phyloP scores from a whole-genome alignment of 2,329 filamentous ascomycete genomes.

The Venturia asperata region DNA sequence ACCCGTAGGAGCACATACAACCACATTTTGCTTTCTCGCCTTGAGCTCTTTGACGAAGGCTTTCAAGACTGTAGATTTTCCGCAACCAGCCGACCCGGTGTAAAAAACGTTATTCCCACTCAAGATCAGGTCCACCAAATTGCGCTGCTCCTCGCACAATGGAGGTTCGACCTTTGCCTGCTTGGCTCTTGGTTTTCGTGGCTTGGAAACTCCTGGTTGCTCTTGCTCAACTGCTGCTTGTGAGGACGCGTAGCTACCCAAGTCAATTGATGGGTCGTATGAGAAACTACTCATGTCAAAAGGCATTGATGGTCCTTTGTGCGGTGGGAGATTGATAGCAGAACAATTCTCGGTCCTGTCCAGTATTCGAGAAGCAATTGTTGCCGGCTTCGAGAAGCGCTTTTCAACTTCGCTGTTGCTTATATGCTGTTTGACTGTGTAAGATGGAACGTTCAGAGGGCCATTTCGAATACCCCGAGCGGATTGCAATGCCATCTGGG shows the following conservation, averaged over 20 bases:
- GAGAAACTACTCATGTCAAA: background rate
- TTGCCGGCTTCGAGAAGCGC: background rate
- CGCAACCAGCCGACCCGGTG: slow-evolving; percentile 56
- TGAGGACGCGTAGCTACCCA: background rate
- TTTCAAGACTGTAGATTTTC: slow-evolving; percentile 51
- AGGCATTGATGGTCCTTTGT: background rate
- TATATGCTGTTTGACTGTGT: background rate
- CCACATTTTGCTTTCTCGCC: slow-evolving; percentile 34
- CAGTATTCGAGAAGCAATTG: background rate
- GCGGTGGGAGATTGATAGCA: background rate
- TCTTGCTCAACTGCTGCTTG: background rate
- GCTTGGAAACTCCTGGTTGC: background rate
- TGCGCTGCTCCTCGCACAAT: slow-evolving; percentile 44
- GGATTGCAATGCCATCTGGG: background rate
- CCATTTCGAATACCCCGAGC: background rate
- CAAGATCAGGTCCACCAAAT: slow-evolving; percentile 46
- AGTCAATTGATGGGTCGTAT: background rate
- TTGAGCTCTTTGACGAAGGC: slow-evolving; percentile 39
- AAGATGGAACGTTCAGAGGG: background rate
- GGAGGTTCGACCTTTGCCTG: slow-evolving; percentile 9
- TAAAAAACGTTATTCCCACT: slow-evolving; percentile 54
- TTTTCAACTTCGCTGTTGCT: background rate
- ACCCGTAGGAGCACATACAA: slow-evolving; percentile 54
- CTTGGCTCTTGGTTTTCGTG: background rate
- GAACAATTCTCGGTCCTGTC: background rate